These are phyloP conservation scores for Collybia sp. DNA, from an alignment of 768 basidiomycete genomes.

Conservation along the genomic window DNA sequence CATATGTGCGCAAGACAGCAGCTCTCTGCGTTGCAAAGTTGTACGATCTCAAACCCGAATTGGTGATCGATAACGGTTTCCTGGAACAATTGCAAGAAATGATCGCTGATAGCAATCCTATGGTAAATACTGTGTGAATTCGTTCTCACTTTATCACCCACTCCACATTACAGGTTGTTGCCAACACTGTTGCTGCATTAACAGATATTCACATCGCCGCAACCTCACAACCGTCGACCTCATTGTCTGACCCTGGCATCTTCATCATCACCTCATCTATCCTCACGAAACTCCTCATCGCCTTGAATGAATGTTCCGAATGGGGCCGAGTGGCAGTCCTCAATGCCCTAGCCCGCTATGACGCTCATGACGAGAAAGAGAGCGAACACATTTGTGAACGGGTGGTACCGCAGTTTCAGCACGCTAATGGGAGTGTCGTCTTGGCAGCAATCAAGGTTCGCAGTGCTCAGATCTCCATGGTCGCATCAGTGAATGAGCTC, in stretches of 20 bases:
- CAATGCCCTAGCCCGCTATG: conserved; percentile 81
- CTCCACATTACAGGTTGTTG: conserved; percentile 71
- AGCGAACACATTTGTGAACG: conserved; percentile 99
- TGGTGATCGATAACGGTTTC: conserved; percentile 95
- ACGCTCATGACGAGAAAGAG: conserved; percentile 84
- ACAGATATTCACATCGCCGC: conserved; percentile 86
- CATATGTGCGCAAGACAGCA: conserved; percentile 97
- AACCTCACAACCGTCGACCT: conserved; percentile 47
- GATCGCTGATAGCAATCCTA: conserved; percentile 94
- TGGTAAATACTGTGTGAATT: conserved; percentile 47
- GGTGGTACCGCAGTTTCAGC: conserved; percentile 97
- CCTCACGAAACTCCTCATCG: conserved; percentile 87
- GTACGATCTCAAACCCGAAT: conserved; percentile 93
- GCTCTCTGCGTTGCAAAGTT: conserved; percentile 96
- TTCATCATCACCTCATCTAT: conserved; percentile 83
- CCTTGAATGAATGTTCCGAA: conserved; percentile 96
- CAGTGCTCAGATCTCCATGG: conserved; percentile 1
- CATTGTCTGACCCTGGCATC: conserved; percentile 55
- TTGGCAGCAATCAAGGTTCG: conserved; percentile 91
- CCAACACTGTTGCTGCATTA: conserved; percentile 91
- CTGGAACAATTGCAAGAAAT: conserved; percentile 85
- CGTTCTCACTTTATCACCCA: not conserved
- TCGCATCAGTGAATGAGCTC: not conserved
- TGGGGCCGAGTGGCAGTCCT: conserved; percentile 97
- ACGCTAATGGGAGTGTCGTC: conserved; percentile 93